Percentiles rank a stretch among this genome's conserved stretches.
Evolutionary conservation across 2,329 filamentous ascomycete genomes (phyloP).

Genomic region (Dichotomopilus funicola): DNA sequence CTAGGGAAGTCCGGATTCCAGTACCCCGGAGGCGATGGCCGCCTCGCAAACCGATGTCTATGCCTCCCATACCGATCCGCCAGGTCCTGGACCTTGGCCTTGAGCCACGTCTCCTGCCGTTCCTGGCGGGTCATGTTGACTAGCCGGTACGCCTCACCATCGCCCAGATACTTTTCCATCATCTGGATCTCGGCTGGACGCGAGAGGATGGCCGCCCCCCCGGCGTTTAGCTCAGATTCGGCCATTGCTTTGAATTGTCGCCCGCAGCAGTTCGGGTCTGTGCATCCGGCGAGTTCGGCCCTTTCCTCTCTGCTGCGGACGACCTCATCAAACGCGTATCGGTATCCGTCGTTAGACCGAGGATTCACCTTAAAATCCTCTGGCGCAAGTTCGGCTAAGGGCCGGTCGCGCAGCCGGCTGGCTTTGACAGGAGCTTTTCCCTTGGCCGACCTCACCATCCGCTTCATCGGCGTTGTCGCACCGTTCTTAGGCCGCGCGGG

Average conservation of each 20-base stretch:
- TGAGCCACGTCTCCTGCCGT: conserved; percentile 60
- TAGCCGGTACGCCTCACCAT: conserved; percentile 49
- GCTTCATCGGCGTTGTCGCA: too few species aligned
- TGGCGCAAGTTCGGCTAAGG: conserved; percentile 50
- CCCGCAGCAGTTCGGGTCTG: conserved; percentile 69
- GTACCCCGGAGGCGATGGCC: conserved; percentile 73
- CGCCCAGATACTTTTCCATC: conserved; percentile 52
- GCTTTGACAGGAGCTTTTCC: neutral
- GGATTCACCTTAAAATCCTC: conserved; percentile 82
- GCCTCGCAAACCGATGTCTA: conserved; percentile 64
- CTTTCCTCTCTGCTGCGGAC: conserved; percentile 65
- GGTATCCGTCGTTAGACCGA: conserved; percentile 59
- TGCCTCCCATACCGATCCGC: conserved; percentile 74
- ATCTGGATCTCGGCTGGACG: conserved; percentile 40
- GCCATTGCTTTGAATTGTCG: conserved; percentile 64
- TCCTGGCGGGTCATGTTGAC: conserved; percentile 53
- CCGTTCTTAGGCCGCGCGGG: too few species aligned
- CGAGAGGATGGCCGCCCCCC: conserved; percentile 30
- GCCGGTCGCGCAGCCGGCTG: conserved; percentile 49
- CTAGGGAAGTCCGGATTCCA: conserved; percentile 86
- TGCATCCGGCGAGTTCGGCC: conserved; percentile 66
- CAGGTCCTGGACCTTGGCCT: conserved; percentile 66
- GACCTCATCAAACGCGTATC: conserved; percentile 68
- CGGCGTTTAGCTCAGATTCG: conserved; percentile 37
- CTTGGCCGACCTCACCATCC: neutral